These are phyloP conservation scores for Aegilops tauschii DNA, from an alignment of 176 grass and related monocot genomes.

Conservation along the genomic window DNA sequence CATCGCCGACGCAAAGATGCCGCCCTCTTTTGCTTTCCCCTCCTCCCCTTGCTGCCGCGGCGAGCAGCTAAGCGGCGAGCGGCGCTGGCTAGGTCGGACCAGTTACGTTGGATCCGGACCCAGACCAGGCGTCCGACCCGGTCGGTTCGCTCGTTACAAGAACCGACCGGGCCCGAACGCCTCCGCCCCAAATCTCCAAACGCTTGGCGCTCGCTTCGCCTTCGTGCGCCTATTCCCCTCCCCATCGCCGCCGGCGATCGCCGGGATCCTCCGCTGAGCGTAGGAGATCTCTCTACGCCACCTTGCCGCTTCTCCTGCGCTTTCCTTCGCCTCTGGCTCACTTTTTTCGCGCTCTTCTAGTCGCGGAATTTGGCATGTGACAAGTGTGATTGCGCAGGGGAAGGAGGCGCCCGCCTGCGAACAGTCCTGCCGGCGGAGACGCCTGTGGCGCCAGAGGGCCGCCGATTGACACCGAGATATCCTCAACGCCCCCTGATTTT, in stretches of 20 bases:
- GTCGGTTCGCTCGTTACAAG: constrained; percentile 23
- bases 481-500: not conserved
- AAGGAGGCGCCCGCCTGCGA: constrained; percentile 23
- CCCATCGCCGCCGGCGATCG: constrained; percentile 50
- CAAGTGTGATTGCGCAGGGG: not conserved
- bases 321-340: not conserved
- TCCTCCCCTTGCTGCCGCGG: not conserved
- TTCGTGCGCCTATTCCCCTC: not conserved
- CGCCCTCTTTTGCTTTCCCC: not conserved
- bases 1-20: constrained; percentile 20
- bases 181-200: constrained; percentile 46
- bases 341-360: not conserved
- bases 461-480: constrained; percentile 14
- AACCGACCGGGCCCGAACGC: constrained; percentile 5
- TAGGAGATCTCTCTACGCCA: not conserved
- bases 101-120: not conserved
- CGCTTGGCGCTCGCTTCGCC: constrained; percentile 52
- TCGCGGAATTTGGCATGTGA: constrained; percentile 51
- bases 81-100: not conserved
- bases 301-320: not conserved
- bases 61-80: constrained; percentile 17
- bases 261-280: not conserved
- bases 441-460: not conserved
- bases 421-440: not conserved
- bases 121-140: not conserved